Evolutionary conservation across 1,139 yeast species (phyloP).

Genomic region (Saccharomycopsis crataegensis): DNA sequence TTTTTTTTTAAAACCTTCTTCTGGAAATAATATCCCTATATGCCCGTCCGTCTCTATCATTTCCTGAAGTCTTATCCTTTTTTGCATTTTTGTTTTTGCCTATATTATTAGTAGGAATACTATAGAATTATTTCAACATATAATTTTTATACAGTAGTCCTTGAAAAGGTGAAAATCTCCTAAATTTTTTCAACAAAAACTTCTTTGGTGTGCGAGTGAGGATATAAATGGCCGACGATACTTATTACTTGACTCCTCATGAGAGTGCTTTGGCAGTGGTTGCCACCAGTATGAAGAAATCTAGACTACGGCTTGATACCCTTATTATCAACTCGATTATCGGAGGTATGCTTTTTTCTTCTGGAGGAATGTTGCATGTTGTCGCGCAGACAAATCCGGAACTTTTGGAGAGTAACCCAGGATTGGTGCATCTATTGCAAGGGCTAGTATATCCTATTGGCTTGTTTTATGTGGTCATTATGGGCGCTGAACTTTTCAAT

Average conservation of each 20-base stretch:
- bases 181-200: too few relatives aligned
- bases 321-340: constrained; percentile 53
- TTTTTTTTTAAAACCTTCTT: too few relatives aligned
- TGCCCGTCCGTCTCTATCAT: too few relatives aligned
- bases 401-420: constrained; percentile 39
- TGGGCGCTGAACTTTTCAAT: constrained; percentile 70
- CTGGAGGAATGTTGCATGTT: constrained; percentile 68
- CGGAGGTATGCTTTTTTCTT: constrained; percentile 62
- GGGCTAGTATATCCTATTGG: constrained; percentile 63
- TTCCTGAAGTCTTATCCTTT: too few relatives aligned
- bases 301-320: constrained; percentile 54
- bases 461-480: constrained; percentile 59
- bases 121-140: too few relatives aligned
- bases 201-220: too few relatives aligned
- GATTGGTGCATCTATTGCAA: constrained; percentile 43
- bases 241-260: constrained; percentile 59
- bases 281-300: constrained; percentile 76
- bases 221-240: constrained; percentile 34
- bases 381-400: constrained; percentile 45
- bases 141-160: too few relatives aligned
- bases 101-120: too few relatives aligned
- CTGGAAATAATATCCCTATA: too few relatives aligned
- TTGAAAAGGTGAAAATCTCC: too few relatives aligned
- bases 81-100: too few relatives aligned
- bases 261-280: constrained; percentile 78